These are phyloP conservation scores for Monosporascus ibericus DNA, from an alignment of 2,329 filamentous ascomycete species.

Conservation along the genomic window DNA sequence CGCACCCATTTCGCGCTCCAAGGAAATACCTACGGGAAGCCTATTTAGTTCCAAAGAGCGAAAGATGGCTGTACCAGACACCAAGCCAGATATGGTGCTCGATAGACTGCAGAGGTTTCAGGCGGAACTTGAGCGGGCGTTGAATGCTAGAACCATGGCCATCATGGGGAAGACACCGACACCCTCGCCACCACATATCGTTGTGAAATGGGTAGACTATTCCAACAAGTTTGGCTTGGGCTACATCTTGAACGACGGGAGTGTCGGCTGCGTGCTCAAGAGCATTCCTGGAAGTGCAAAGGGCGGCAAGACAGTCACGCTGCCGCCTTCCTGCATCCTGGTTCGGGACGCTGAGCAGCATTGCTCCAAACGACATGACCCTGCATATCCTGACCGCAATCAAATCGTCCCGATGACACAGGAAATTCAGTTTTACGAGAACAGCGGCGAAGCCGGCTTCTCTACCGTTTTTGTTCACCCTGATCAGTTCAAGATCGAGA, in stretches of 20 bases:
- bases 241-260: conserved; percentile 77
- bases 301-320: conserved; percentile 41
- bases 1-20: conserved; percentile 9
- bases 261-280: conserved; percentile 63
- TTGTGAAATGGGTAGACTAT: conserved; percentile 83
- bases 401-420: conserved; percentile 60
- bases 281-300: conserved; percentile 47
- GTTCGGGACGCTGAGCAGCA: conserved; percentile 67
- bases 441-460: conserved; percentile 59
- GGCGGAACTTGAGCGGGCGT: conserved; percentile 53
- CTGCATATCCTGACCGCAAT: conserved; percentile 48
- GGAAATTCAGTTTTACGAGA: conserved; percentile 68
- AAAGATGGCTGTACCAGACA: conserved; percentile 42
- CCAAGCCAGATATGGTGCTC: conserved; percentile 52
- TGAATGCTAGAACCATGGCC: conserved; percentile 59
- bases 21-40: conserved; percentile 33
- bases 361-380: conserved; percentile 55
- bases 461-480: conserved; percentile 58
- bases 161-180: conserved; percentile 49
- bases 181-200: conserved; percentile 54
- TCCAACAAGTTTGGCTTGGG: conserved; percentile 81
- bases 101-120: conserved; percentile 51
- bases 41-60: conserved; percentile 52
- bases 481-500: conserved; percentile 50
- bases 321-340: conserved; percentile 66